phyloP scores from a whole-genome alignment of 1,284 basidiomycete genomes.

The Leccinum pachyderme region DNA sequence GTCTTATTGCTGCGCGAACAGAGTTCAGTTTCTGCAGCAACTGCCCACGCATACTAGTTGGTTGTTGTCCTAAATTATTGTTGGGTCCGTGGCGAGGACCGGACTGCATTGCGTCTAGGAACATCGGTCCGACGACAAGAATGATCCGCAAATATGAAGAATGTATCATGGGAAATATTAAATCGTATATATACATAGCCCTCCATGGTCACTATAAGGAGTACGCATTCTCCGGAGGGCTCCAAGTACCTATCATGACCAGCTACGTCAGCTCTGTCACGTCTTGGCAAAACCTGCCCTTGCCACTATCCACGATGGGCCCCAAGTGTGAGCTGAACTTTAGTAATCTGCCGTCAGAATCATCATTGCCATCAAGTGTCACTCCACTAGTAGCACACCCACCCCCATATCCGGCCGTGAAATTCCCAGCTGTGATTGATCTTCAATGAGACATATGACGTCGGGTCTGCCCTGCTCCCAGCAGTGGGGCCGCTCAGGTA shows the following conservation, averaged over 20 bases:
- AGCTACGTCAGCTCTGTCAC: background rate
- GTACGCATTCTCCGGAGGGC: background rate
- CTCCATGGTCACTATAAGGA: background rate
- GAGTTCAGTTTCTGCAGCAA: conserved; percentile 6
- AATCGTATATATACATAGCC: background rate
- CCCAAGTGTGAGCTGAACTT: conserved; percentile 1
- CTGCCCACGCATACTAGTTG: background rate
- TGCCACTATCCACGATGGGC: background rate
- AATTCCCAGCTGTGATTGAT: conserved; percentile 7
- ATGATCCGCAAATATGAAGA: background rate
- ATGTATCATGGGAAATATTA: background rate
- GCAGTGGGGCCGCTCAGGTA: background rate
- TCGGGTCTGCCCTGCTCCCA: background rate
- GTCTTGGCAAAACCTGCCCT: background rate
- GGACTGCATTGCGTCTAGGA: conserved; percentile 1
- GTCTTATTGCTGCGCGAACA: background rate
- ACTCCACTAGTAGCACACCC: conserved; percentile 1
- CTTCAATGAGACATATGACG: background rate
- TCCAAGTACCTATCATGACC: background rate
- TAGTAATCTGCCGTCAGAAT: background rate
- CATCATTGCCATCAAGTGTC: background rate
- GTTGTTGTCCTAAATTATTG: background rate
- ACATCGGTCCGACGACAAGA: background rate
- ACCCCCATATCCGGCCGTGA: background rate
- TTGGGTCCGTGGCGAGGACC: background rate